Base-by-base conservation (phyloP, 2,329 filamentous ascomycete species). In the Hypoxylon sp. region DNA sequence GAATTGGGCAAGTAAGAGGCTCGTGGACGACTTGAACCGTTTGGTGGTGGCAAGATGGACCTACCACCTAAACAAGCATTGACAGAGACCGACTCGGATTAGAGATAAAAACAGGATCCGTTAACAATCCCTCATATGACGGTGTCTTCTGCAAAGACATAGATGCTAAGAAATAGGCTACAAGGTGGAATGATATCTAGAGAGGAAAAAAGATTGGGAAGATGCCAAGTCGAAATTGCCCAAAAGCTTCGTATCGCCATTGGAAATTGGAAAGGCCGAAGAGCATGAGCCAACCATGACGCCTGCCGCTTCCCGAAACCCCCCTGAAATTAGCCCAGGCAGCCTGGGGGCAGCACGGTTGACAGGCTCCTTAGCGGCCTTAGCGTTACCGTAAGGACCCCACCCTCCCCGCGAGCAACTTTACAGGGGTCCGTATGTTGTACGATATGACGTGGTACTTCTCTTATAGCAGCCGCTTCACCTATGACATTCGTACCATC, bases 241-340 rank as follows among this genome's bases (percentile, higher is more conserved):
- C 54, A 65, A 55, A 45, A 5, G 50, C 29, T 39, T 53, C 54
- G 54, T 63, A 58, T 52, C 43, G 55, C 51, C 21, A 41, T 62
- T 70, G 61, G 65, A 70, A 68, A 65, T 63, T 70, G 61, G 50
- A 63, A 62, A 37, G 51, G 43, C 45, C 21, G 39, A 60, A 58
- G 23, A 19, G 16, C 61, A 57, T 34, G 25, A 46, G n/a, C 68
- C 62, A 70, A 70, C 61, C 68, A 63, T 56, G 39, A 19, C 29
- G 43, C 63, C 69, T 70, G 63, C 68, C 68, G 68, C 58, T 65
- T 66, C 58, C 68, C 68, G 68, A 70, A 55, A 59, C 59, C 41
- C 46, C 65, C 62, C 50, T 58, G 59, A 77, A 78, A 69, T 75
- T 75, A 23, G 76, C 75, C 55, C 61, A 79, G 9, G 27, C 27